phyloP scores from a whole-genome alignment of 805 yeast genomes.

The Yarrowia sp. region DNA sequence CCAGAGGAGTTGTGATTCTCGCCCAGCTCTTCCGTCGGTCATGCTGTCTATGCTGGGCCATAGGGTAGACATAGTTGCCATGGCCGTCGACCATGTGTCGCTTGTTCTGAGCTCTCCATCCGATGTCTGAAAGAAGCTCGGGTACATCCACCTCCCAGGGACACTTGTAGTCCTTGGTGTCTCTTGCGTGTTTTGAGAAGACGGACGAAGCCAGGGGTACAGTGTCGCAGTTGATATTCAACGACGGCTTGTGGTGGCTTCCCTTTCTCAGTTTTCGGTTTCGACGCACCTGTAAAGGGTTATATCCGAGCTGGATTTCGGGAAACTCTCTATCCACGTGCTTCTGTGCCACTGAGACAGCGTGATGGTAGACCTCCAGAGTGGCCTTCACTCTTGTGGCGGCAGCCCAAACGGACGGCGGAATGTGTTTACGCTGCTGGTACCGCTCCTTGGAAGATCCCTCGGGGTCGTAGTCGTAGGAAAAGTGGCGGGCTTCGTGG shows the following conservation, averaged over 20 bases:
- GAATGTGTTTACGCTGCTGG: constrained; percentile 23
- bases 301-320: constrained; percentile 51
- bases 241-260: constrained; percentile 5
- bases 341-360: constrained; percentile 29
- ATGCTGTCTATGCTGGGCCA: constrained; percentile 8
- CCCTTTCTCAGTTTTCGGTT: constrained; percentile 47
- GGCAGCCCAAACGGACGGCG: constrained; percentile 29
- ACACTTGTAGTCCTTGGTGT: constrained; percentile 5
- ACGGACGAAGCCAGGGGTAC: constrained; percentile 6
- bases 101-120: constrained; percentile 30
- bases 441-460: background rate
- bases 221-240: constrained; percentile 22
- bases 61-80: constrained; percentile 28
- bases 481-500: constrained; percentile 8
- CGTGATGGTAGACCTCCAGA: constrained; percentile 35
- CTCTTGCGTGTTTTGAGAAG: constrained; percentile 8
- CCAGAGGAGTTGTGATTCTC: constrained; percentile 5
- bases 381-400: constrained; percentile 35
- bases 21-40: constrained; percentile 17
- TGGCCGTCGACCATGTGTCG: constrained; percentile 28
- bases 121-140: constrained; percentile 33
- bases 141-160: constrained; percentile 33
- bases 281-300: constrained; percentile 79
- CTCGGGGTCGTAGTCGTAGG: constrained; percentile 21
- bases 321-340: constrained; percentile 15